Percentiles rank a stretch among this genome's conserved stretches.
phyloP scores from a whole-genome alignment of 2,329 filamentous ascomycete species.

The Knufia fluminis region DNA sequence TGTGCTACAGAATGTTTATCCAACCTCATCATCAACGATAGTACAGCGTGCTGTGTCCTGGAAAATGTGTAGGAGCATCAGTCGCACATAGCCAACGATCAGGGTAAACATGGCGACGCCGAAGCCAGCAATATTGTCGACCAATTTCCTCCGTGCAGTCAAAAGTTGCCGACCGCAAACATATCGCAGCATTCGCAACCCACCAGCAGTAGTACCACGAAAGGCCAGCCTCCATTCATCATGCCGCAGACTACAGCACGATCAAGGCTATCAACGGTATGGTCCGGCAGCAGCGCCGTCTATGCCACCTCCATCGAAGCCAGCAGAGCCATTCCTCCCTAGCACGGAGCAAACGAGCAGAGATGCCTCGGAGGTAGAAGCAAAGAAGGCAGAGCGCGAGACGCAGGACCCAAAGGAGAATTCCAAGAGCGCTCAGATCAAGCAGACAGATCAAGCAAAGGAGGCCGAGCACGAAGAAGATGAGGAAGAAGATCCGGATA shows the following conservation, averaged over 20 bases:
- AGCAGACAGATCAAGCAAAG: slow-evolving; percentile 11
- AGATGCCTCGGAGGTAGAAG: slow-evolving; percentile 4
- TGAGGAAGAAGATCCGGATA: slow-evolving; percentile 18
- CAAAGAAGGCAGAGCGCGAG: slow-evolving; percentile 7
- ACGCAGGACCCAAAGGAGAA: slow-evolving; percentile 12
- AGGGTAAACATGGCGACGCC: slow-evolving; percentile 46
- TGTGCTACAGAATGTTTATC: no score
- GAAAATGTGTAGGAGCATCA: neutral
- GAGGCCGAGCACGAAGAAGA: slow-evolving; percentile 21
- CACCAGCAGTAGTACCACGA: slow-evolving; percentile 24
- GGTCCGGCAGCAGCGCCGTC: slow-evolving; percentile 37
- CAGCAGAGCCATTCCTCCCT: slow-evolving; percentile 19
- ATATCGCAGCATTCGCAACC: slow-evolving; percentile 35
- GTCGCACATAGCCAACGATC: neutral
- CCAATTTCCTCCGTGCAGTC: slow-evolving; percentile 53
- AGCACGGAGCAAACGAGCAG: slow-evolving; percentile 8
- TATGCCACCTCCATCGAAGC: slow-evolving; percentile 30
- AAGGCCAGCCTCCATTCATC: slow-evolving; percentile 31
- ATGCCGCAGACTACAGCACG: slow-evolving; percentile 26
- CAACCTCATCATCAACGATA: no score
- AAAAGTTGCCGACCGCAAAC: slow-evolving; percentile 40
- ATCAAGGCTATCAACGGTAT: slow-evolving; percentile 37
- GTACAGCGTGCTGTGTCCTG: no score
- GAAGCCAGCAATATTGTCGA: slow-evolving; percentile 60
- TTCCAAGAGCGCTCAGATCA: slow-evolving; percentile 14